These are phyloP conservation scores for Chlorella sp. DNA, from an alignment of 139 green algal species.

Conservation along the genomic window DNA sequence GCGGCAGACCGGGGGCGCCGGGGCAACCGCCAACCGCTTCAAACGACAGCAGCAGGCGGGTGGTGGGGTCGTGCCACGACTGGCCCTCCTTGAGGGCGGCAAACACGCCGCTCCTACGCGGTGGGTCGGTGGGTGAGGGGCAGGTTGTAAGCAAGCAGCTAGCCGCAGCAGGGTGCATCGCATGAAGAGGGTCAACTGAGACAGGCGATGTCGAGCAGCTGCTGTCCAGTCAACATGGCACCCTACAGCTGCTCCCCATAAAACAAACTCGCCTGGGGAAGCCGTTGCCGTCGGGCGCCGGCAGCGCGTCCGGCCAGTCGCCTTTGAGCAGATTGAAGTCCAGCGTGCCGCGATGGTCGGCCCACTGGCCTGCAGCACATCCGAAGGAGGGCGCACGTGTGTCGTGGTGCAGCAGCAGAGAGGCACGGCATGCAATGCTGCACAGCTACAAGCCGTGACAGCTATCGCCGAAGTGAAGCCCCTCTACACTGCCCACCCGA, in stretches of 20 bases:
- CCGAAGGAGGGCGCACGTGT: no score
- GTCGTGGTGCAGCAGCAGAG: neutral
- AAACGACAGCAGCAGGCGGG: slow-evolving; percentile 37
- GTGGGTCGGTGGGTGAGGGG: neutral
- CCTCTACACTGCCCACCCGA: no score
- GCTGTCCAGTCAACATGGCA: no score
- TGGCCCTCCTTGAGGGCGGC: slow-evolving; percentile 35
- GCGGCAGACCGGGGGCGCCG: slow-evolving; percentile 7
- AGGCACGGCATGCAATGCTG: no score
- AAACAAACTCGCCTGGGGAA: slow-evolving; percentile 12
- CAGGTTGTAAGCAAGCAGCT: neutral
- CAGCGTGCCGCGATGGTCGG: slow-evolving; percentile 29
- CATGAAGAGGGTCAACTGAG: neutral
- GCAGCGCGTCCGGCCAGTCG: slow-evolving; percentile 43
- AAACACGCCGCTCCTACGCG: slow-evolving; percentile 29
- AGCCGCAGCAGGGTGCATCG: neutral
- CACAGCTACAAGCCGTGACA: no score
- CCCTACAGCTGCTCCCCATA: no score
- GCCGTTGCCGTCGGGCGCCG: neutral
- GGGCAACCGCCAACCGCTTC: slow-evolving; percentile 11
- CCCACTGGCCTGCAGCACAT: slow-evolving; percentile 25
- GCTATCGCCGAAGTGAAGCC: no score
- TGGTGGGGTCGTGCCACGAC: slow-evolving; percentile 36
- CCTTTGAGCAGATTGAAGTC: slow-evolving; percentile 44
- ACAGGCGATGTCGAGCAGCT: neutral